These are phyloP conservation scores for Coelastrella sp. DNA, from an alignment of 139 green algal genomes.

Conservation along the genomic window DNA sequence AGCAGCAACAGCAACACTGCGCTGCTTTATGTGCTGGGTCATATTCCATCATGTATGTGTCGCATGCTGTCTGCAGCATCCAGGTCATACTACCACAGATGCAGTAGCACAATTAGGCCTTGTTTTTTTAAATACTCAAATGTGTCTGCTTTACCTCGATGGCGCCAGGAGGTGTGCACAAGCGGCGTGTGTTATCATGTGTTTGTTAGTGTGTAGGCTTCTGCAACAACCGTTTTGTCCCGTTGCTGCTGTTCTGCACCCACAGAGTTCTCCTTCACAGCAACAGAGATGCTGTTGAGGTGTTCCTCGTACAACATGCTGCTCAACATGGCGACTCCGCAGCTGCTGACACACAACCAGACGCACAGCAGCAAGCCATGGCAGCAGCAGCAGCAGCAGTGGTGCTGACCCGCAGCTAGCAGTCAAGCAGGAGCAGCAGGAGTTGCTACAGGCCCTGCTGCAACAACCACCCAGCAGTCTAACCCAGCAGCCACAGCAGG, in stretches of 20 bases:
- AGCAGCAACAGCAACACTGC: conserved; percentile 10
- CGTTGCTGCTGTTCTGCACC: no score
- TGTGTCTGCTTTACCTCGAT: no score
- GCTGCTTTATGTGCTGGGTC: conserved; percentile 55
- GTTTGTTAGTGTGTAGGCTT: no score
- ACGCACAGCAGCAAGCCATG: not conserved
- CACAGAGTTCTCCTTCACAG: conserved; percentile 55
- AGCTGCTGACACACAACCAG: not conserved
- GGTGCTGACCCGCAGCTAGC: not conserved
- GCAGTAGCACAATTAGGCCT: no score
- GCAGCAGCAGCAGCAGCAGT: not conserved
- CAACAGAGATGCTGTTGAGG: conserved; percentile 68
- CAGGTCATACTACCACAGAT: no score
- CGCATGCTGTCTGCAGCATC: no score
- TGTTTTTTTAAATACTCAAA: no score
- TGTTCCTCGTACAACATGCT: conserved; percentile 78
- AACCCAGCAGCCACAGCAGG: not conserved
- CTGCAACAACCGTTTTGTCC: no score
- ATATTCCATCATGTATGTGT: not conserved
- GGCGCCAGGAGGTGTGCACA: no score
- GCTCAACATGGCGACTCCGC: not conserved
- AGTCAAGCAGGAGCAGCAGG: conserved; percentile 8
- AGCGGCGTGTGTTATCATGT: no score
- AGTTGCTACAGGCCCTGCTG: not conserved
- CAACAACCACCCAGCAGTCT: not conserved